A percentile compares a stretch with the other conserved stretches of the same genome.
These are phyloP conservation scores for Cyanidiococcus yangmingshanensis DNA, from an alignment of 23 red algal species.

Conservation along the genomic window DNA sequence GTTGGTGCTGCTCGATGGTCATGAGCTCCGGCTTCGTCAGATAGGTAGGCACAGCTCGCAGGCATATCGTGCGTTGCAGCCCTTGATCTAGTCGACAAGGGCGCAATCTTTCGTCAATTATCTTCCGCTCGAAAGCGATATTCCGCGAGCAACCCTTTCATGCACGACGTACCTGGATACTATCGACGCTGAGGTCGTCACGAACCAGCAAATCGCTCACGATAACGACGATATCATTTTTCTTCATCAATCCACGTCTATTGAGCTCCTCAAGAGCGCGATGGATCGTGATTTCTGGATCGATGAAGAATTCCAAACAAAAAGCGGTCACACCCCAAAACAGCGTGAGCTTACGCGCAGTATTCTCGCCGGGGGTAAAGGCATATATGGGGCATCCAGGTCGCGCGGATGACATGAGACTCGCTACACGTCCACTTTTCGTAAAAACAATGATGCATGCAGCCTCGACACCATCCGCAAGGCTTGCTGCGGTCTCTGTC, in stretches of 20 bases:
- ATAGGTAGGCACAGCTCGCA: no score
- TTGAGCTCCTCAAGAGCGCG: constrained; percentile 43
- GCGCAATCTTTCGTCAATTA: no score
- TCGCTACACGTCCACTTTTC: constrained; percentile 61
- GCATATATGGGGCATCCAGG: constrained; percentile 75
- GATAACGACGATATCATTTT: constrained; percentile 61
- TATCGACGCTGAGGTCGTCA: constrained; percentile 52
- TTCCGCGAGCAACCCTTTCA: no score
- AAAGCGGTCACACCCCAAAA: constrained; percentile 88
- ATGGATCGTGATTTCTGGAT: constrained; percentile 89
- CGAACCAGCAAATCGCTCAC: constrained; percentile 80
- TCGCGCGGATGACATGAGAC: constrained; percentile 44
- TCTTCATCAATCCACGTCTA: constrained; percentile 29
- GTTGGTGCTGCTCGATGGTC: no score
- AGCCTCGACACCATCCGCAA: constrained; percentile 65
- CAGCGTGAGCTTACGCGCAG: constrained; percentile 54
- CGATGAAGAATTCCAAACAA: constrained; percentile 44
- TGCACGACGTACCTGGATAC: constrained; percentile 57
- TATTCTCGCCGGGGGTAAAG: constrained; percentile 55
- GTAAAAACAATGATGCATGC: constrained; percentile 85
- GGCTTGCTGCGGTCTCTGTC: constrained; percentile 51
- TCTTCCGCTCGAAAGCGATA: no score
- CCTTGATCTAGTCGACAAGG: no score
- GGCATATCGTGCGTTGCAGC: no score
- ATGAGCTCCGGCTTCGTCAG: no score